phyloP scores from a whole-genome alignment of 352 stramenopile species.

The Plasmopara halstedii region DNA sequence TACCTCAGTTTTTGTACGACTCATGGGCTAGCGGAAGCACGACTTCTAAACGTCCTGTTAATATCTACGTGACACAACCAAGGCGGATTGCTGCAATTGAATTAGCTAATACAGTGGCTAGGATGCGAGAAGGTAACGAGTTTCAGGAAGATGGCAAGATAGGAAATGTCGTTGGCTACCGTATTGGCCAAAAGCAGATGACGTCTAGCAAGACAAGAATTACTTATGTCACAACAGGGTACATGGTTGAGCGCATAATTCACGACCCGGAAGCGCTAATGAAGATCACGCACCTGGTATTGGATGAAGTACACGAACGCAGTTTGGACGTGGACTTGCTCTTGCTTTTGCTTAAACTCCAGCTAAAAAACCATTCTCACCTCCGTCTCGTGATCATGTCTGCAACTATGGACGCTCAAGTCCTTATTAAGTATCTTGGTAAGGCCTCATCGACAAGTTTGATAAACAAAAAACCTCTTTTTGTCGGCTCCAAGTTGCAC shows the following conservation, averaged over 20 bases:
- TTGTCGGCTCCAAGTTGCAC: conserved; percentile 77
- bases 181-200: conserved; percentile 87
- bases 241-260: conserved; percentile 93
- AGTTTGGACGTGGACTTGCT: conserved; percentile 96
- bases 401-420: conserved; percentile 91
- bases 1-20: conserved; percentile 92
- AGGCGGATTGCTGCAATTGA: conserved; percentile 90
- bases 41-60: conserved; percentile 51
- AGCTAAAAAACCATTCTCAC: conserved; percentile 50
- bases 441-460: conserved; percentile 46
- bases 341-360: conserved; percentile 84
- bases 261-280: conserved; percentile 86
- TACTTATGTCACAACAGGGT: conserved; percentile 96
- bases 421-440: conserved; percentile 86
- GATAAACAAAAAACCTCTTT: conserved; percentile 51
- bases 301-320: conserved; percentile 94
- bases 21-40: conserved; percentile 26
- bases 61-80: conserved; percentile 95
- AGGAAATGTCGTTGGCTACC: conserved; percentile 67
- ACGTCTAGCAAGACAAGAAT: conserved; percentile 88
- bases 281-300: conserved; percentile 90
- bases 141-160: conserved; percentile 56
- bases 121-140: conserved; percentile 82
- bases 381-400: conserved; percentile 95
- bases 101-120: conserved; percentile 85